Base-by-base conservation (phyloP, 2,329 filamentous ascomycete species). In the Paraphoma chrysanthemicola region DNA sequence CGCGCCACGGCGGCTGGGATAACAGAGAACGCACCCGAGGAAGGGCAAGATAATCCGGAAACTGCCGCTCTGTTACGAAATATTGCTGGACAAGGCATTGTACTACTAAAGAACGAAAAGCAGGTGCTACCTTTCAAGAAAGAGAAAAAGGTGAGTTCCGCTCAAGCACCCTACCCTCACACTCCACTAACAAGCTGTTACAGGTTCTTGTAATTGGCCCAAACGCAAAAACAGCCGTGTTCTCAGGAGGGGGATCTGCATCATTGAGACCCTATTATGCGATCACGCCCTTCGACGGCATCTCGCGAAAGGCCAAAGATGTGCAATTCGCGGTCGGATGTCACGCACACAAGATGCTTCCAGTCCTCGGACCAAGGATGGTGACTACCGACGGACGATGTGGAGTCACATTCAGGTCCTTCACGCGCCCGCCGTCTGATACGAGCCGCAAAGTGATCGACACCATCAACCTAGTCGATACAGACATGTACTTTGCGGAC, bases 161-260 rank as follows among this genome's bases (percentile, higher is more conserved):
- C 33, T 38, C 33, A 38, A 38, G 33, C 10, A 11, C 33, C 33
- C 33, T 23, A 23, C 5, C 23, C 23, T 23, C 23, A 23, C 23
- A 23, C 23, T 3, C 23, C 23, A 23, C 23, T 23, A 23, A 23
- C 23, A 5, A 5, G 23, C 23, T 23, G 23, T 23, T 23, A 5
- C 5, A 44, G 8, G 82, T 90, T 56, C 88, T 87, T 4, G 85
- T 91, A 8, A 88, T 91, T 16, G 51, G 51, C 3, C 42, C 42
- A 8, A 50, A 50, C 16, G 52, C 45, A 1, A 49, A 44, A 12
- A 36, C 42, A n/a, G 45, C 52, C 5, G 39, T 36, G 17, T 46
- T 23, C 12, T 36, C 33, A 12, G 52, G 52, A 11, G 52, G 52
- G n/a, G 45, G 52, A n/a, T 49, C 36, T 23, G 46, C 52, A 5